Evolutionary conservation across 2,329 filamentous ascomycete species (phyloP).

Genomic region (Hypoxylon sp.): DNA sequence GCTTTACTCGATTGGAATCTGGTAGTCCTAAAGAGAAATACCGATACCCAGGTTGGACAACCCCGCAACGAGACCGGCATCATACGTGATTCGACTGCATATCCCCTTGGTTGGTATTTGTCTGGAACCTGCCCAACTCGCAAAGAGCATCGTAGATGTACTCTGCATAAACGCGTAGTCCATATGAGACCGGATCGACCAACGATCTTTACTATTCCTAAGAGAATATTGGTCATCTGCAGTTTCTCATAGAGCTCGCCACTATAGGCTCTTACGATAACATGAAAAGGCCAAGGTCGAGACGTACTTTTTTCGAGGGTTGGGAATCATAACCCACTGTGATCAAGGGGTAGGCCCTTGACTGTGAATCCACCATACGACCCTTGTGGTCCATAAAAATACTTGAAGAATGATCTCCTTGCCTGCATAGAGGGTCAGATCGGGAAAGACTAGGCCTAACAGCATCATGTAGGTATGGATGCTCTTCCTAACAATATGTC

Average conservation of each 20-base stretch:
- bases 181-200: neutral
- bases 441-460: neutral
- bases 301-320: neutral
- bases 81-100: constrained; percentile 4
- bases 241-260: neutral
- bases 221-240: neutral
- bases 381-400: neutral
- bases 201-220: constrained; percentile 4
- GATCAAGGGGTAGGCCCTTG: neutral
- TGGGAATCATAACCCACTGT: neutral
- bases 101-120: neutral
- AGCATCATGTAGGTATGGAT: neutral
- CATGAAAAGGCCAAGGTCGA: neutral
- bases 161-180: neutral
- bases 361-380: neutral
- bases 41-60: neutral
- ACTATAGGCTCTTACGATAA: neutral
- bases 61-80: neutral
- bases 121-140: neutral
- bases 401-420: neutral
- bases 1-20: neutral
- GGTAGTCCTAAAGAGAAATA: neutral
- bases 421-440: constrained; percentile 4
- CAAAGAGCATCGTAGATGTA: neutral
- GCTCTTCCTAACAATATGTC: too few relatives aligned